Percentiles rank a stretch among this genome's conserved stretches.
These are phyloP conservation scores for Geranomyces michiganensis DNA, from an alignment of 192 early-diverging fungal species.

Conservation along the genomic window DNA sequence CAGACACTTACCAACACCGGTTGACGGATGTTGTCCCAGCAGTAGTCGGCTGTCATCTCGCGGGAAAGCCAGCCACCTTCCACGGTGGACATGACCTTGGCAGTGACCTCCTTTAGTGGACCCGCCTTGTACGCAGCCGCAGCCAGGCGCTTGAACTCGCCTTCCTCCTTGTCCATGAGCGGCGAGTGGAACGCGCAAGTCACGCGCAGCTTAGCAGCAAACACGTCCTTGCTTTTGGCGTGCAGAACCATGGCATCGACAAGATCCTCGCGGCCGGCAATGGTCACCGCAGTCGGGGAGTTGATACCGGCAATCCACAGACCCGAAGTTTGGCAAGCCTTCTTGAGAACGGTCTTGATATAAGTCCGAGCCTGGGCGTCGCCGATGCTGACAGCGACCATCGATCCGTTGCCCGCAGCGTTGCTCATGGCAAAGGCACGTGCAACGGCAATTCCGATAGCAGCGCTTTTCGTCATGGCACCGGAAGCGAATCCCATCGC, in stretches of 20 bases:
- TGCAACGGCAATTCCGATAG: slow-evolving; percentile 38
- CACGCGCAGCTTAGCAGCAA: slow-evolving; percentile 36
- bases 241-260: slow-evolving; percentile 33
- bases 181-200: slow-evolving; percentile 41
- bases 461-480: slow-evolving; percentile 16
- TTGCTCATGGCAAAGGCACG: slow-evolving; percentile 31
- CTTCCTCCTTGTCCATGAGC: slow-evolving; percentile 24
- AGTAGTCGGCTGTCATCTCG: slow-evolving; percentile 7
- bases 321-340: neutral
- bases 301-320: slow-evolving; percentile 41
- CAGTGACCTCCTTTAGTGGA: neutral
- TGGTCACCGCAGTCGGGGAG: slow-evolving; percentile 35
- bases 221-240: slow-evolving; percentile 24
- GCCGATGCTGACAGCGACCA: slow-evolving; percentile 33
- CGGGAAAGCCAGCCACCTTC: slow-evolving; percentile 19
- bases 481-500: slow-evolving; percentile 38
- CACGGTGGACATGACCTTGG: slow-evolving; percentile 35
- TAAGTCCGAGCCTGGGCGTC: slow-evolving; percentile 3
- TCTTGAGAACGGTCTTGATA: slow-evolving; percentile 17
- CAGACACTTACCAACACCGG: slow-evolving; percentile 14
- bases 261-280: slow-evolving; percentile 26
- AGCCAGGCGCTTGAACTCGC: slow-evolving; percentile 10
- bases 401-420: slow-evolving; percentile 33
- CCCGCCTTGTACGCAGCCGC: neutral
- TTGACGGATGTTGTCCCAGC: slow-evolving; percentile 39